These are phyloP conservation scores for Adansonia madagascariensis DNA, from an alignment of 441 rosid genomes.

Conservation along the genomic window DNA sequence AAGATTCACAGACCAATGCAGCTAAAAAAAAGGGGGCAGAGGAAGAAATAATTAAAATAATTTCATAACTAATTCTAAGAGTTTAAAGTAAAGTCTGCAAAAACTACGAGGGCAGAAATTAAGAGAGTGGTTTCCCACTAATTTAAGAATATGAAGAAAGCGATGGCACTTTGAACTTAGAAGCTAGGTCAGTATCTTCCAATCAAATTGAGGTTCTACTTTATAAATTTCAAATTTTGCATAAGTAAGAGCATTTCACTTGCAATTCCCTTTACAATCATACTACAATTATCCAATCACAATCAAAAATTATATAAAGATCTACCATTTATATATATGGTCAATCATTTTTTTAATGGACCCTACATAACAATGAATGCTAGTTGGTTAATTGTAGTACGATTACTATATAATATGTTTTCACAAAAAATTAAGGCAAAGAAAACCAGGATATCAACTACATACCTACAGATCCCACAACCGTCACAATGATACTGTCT, in stretches of 20 bases:
- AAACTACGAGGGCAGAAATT: background rate
- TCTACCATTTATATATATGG: too few relatives aligned
- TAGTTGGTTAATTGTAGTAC: too few relatives aligned
- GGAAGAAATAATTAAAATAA: background rate
- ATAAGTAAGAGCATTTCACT: too few relatives aligned
- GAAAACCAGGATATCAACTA: slow-evolving; percentile 14
- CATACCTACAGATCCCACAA: slow-evolving; percentile 94
- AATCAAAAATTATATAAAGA: too few relatives aligned
- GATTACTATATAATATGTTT: too few relatives aligned
- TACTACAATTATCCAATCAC: too few relatives aligned
- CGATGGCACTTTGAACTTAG: background rate
- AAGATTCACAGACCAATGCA: background rate
- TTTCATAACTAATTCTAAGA: background rate
- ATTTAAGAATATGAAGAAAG: background rate
- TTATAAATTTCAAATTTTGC: background rate
- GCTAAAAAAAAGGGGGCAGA: background rate
- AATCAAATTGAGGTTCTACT: background rate
- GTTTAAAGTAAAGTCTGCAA: background rate
- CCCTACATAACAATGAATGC: too few relatives aligned
- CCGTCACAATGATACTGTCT: slow-evolving; percentile 82
- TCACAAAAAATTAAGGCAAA: background rate
- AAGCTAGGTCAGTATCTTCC: background rate
- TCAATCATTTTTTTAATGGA: too few relatives aligned
- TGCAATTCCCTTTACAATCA: too few relatives aligned
- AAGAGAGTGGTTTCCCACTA: background rate